Percentiles rank a stretch among this genome's conserved stretches.
phyloP scores from a whole-genome alignment of 2,329 filamentous ascomycete species.

The Hypoxylon sp. region DNA sequence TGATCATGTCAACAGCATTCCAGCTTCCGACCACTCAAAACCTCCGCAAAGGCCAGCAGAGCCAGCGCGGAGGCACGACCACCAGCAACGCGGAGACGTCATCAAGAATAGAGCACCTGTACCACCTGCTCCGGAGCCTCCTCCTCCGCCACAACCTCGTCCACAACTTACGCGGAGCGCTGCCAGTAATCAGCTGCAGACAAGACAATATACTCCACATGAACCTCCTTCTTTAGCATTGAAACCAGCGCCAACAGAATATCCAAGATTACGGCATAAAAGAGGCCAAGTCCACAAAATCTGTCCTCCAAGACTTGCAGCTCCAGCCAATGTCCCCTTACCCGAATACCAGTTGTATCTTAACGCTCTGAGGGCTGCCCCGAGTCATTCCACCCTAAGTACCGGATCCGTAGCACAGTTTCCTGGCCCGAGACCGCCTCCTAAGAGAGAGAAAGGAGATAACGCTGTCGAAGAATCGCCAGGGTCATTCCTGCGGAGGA shows the following conservation, averaged over 20 bases:
- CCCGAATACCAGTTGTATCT: slow-evolving; percentile 45
- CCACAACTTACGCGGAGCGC: slow-evolving; percentile 2
- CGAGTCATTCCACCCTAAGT: slow-evolving; percentile 3
- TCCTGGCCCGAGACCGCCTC: neutral
- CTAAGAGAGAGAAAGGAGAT: slow-evolving; percentile 12
- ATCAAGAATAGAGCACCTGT: slow-evolving; percentile 14
- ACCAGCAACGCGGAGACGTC: slow-evolving; percentile 17
- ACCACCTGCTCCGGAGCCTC: slow-evolving; percentile 28
- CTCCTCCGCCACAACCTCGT: slow-evolving; percentile 12
- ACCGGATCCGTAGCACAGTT: slow-evolving; percentile 9
- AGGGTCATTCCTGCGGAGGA: slow-evolving; percentile 1
- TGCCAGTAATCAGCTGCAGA: neutral
- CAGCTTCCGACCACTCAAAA: slow-evolving; percentile 19
- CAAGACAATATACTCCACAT: neutral
- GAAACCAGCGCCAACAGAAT: neutral
- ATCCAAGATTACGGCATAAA: slow-evolving; percentile 32
- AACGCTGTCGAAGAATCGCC: neutral
- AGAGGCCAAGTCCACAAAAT: slow-evolving; percentile 19
- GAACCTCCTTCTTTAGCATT: neutral
- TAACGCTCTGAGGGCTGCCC: slow-evolving; percentile 31
- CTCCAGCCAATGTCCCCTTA: slow-evolving; percentile 14
- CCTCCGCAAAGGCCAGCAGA: slow-evolving; percentile 26
- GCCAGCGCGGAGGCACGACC: slow-evolving; percentile 27
- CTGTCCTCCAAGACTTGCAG: slow-evolving; percentile 4
- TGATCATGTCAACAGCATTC: neutral